Percentiles rank a stretch among this genome's conserved stretches.
These are phyloP conservation scores for Penicillium fuscoglaucum DNA, from an alignment of 2,329 filamentous ascomycete genomes.

Conservation along the genomic window DNA sequence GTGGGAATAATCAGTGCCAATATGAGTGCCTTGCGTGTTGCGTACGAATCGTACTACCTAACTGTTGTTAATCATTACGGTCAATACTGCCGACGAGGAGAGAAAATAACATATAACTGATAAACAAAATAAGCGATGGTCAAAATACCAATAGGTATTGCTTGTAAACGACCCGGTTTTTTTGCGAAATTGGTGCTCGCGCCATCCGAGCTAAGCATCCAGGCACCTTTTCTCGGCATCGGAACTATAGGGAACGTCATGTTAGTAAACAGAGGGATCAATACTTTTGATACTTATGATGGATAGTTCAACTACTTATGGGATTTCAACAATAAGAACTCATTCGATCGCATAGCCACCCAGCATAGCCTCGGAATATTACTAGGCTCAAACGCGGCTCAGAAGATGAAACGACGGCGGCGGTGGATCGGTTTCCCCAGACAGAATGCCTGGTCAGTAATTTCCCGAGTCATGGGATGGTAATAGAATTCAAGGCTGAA, in stretches of 20 bases:
- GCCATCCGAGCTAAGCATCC: conserved; percentile 9
- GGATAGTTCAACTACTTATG: neutral
- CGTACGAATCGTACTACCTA: neutral
- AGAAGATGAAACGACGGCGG: conserved; percentile 14
- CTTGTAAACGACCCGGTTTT: neutral
- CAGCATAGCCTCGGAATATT: conserved; percentile 4
- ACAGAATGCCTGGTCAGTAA: conserved; percentile 2
- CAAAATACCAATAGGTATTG: neutral
- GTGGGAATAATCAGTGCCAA: neutral
- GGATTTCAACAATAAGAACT: neutral
- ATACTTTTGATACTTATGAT: neutral
- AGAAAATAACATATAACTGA: neutral
- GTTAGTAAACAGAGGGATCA: neutral
- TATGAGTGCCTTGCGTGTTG: conserved; percentile 3
- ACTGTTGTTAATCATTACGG: neutral
- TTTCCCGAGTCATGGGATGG: neutral
- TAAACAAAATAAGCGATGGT: neutral
- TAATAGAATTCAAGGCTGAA: conserved; percentile 9
- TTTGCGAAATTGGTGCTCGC: conserved; percentile 1
- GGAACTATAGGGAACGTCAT: neutral
- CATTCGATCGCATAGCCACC: conserved; percentile 3
- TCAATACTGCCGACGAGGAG: neutral
- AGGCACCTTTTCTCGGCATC: neutral
- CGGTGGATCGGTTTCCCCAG: conserved; percentile 10
- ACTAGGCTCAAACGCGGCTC: conserved; percentile 14